phyloP scores from a whole-genome alignment of 352 stramenopile species.

The Globisporangium cederbergense region DNA sequence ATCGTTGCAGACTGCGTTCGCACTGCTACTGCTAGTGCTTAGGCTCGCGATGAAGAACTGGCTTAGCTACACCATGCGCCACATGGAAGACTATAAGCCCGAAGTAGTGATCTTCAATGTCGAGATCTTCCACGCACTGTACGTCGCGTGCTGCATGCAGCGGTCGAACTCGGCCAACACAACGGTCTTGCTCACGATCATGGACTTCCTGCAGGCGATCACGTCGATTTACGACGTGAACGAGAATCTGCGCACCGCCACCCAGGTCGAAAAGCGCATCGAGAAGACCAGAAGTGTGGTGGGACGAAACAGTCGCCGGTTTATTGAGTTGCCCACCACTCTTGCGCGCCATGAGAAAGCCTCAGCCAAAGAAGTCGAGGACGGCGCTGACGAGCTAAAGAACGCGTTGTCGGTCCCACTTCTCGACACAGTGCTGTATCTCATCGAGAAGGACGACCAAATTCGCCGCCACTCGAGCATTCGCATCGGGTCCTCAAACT shows the following conservation, averaged over 20 bases:
- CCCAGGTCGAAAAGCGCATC: neutral
- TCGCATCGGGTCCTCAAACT: neutral
- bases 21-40: too few species aligned
- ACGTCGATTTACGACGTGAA: neutral
- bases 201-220: conserved; percentile 28
- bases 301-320: neutral
- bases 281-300: neutral
- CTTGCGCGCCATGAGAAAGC: too few species aligned
- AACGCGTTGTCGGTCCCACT: neutral
- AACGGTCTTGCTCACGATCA: conserved; percentile 24
- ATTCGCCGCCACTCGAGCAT: neutral
- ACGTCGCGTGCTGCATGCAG: conserved; percentile 38
- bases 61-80: too few species aligned
- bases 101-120: conserved; percentile 15
- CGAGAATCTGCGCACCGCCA: conserved; percentile 5
- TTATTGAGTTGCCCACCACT: neutral
- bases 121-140: conserved; percentile 53
- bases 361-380: neutral
- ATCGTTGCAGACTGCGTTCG: too few species aligned
- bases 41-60: too few species aligned
- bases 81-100: too few species aligned
- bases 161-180: conserved; percentile 21
- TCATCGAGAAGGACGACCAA: neutral
- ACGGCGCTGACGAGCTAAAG: neutral
- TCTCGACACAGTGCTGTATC: neutral